These are phyloP conservation scores for Quercus gilva DNA, from an alignment of 306 rosid genomes.

Conservation along the genomic window DNA sequence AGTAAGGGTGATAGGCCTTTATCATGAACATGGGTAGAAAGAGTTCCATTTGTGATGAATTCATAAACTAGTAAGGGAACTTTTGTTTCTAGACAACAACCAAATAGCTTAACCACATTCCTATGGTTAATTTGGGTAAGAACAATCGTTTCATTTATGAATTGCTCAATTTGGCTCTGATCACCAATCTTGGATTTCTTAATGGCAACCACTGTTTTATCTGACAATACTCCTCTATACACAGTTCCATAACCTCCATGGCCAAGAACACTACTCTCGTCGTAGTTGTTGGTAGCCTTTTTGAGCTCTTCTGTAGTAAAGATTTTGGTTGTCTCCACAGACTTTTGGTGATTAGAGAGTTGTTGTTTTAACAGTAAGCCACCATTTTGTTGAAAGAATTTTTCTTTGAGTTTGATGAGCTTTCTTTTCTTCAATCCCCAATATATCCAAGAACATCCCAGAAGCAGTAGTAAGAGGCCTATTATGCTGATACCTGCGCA, in stretches of 20 bases:
- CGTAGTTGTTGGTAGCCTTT: conserved; percentile 41
- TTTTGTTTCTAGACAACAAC: conserved; percentile 52
- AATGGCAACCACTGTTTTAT: conserved; percentile 28
- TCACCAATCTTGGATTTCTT: conserved; percentile 44
- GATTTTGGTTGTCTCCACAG: conserved; percentile 14
- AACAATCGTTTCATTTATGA: conserved; percentile 44
- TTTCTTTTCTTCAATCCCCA: conserved; percentile 31
- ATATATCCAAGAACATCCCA: conserved; percentile 21
- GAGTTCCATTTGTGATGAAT: conserved; percentile 29
- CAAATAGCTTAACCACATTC: conserved; percentile 47
- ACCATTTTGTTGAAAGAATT: conserved; percentile 35
- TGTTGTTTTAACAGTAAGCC: conserved; percentile 36
- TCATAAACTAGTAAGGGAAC: conserved; percentile 57
- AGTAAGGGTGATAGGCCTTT: background rate
- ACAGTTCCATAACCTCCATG: conserved; percentile 43
- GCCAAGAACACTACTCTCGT: conserved; percentile 29
- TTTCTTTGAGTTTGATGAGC: conserved; percentile 30
- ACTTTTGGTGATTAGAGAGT: conserved; percentile 6
- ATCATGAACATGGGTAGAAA: conserved; percentile 32
- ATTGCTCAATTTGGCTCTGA: conserved; percentile 31
- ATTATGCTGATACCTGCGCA: conserved; percentile 17
- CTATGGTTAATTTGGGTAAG: conserved; percentile 49
- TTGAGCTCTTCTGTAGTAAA: conserved; percentile 28
- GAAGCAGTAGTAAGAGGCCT: conserved; percentile 2
- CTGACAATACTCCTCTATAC: conserved; percentile 31